Evolutionary conservation across 2,329 filamentous ascomycete species (phyloP).

Genomic region (Nannizziopsis arthrosporioides): DNA sequence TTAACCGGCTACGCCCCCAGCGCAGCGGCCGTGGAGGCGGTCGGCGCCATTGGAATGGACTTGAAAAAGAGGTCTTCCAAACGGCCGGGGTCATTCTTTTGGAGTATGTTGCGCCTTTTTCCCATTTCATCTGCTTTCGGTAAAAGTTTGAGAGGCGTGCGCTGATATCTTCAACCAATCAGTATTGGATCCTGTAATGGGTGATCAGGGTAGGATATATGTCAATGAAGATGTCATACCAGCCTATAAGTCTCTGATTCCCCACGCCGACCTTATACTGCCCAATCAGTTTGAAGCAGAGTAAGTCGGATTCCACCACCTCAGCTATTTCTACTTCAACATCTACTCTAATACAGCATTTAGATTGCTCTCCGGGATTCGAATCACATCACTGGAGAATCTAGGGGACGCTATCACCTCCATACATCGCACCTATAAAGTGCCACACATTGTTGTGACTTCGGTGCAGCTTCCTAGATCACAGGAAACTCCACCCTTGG

Average conservation of each 20-base stretch:
- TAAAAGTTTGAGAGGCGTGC: not conserved
- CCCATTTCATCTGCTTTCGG: not conserved
- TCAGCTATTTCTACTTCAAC: no score
- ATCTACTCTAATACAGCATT: not conserved
- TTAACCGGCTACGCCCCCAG: slow-evolving; percentile 90
- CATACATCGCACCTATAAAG: slow-evolving; percentile 61
- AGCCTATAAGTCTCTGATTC: slow-evolving; percentile 69
- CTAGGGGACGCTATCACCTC: slow-evolving; percentile 63
- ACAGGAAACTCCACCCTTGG: slow-evolving; percentile 35
- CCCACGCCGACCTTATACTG: slow-evolving; percentile 76
- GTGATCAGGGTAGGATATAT: slow-evolving; percentile 84
- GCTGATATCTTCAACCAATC: not conserved
- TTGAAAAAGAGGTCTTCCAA: slow-evolving; percentile 54
- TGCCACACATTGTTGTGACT: slow-evolving; percentile 88
- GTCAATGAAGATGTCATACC: slow-evolving; percentile 85
- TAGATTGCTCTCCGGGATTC: slow-evolving; percentile 72
- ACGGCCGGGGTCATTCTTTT: slow-evolving; percentile 73
- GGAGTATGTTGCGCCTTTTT: slow-evolving; percentile 42
- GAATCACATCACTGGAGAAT: slow-evolving; percentile 62
- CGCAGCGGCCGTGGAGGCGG: slow-evolving; percentile 68
- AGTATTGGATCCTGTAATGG: slow-evolving; percentile 96
- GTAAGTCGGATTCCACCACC: slow-evolving; percentile 39
- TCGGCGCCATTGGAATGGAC: slow-evolving; percentile 73
- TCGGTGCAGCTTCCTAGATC: slow-evolving; percentile 59
- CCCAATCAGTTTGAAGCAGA: slow-evolving; percentile 98